A percentile compares a stretch with the other conserved stretches of the same genome.
Evolutionary conservation across 1,284 basidiomycete species (phyloP).

Genomic region (Meripilus lineatus): DNA sequence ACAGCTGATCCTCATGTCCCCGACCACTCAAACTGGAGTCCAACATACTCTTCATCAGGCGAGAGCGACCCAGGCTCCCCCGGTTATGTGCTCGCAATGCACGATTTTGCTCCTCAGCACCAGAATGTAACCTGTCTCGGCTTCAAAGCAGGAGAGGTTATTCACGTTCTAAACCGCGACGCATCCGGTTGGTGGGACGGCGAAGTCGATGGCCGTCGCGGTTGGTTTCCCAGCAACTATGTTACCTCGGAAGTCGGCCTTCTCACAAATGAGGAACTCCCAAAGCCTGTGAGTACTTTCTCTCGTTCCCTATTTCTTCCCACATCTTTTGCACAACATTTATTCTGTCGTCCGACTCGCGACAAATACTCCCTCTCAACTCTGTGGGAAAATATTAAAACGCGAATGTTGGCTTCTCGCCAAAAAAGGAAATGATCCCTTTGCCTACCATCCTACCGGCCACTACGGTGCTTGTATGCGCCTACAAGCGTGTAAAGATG

Average conservation of each 20-base stretch:
- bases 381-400: too few relatives aligned
- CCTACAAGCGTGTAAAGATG: neutral
- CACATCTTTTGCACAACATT: too few relatives aligned
- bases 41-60: constrained; percentile 16
- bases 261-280: constrained; percentile 47
- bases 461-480: neutral
- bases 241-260: constrained; percentile 59
- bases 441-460: too few relatives aligned
- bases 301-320: constrained; percentile 46
- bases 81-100: constrained; percentile 82
- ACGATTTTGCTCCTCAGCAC: constrained; percentile 75
- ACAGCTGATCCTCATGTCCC: neutral
- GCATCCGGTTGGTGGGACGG: constrained; percentile 98
- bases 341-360: neutral
- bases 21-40: constrained; percentile 18
- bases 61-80: constrained; percentile 35
- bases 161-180: constrained; percentile 86
- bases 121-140: constrained; percentile 79
- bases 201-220: constrained; percentile 78
- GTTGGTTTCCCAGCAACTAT: constrained; percentile 99
- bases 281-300: too few relatives aligned
- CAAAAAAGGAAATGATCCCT: too few relatives aligned
- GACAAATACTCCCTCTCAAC: too few relatives aligned
- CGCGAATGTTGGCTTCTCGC: too few relatives aligned
- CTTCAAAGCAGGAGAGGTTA: constrained; percentile 87